Evolutionary conservation across 805 yeast species (phyloP), one percentile per base, ranked within the genome.

Genomic region (Sugiyamaella chiloensis): DNA sequence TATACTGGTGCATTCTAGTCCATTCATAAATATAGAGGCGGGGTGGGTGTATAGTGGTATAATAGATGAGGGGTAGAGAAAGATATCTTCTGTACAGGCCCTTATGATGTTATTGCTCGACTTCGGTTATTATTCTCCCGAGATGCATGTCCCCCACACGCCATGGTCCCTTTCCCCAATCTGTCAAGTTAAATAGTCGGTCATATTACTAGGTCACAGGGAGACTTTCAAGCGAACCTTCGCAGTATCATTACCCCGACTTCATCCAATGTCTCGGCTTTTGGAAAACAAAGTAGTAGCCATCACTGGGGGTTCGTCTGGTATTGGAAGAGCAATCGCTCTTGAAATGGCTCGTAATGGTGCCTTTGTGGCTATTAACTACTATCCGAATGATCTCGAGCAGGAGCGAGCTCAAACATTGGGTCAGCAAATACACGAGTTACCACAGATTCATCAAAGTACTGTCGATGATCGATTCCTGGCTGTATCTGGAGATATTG

Each of bases 401-500:
- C 60, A 70, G 21, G 57, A 69, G 17, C 83, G 81, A 40, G 95
- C 84, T 8, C 70, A 75, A 12, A 89, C 83, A 63, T 81, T 87
- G 55, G 67, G 49, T 21, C 29, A 47, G 19, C n/a, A n/a, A n/a
- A n/a, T n/a, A n/a, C n/a, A n/a, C n/a, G 67, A 62, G 29, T 60
- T 67, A 26, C 65, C 59, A 5, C 27, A 34, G 29, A 41, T 57
- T 17, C 16, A 19, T 4, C 21, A 21, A 6, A 16, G 21, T 12
- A 14, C 6, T 17, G n/a, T n/a, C n/a, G 29, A 26, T 11, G 7
- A 34, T 12, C 40, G 24, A 12, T 56, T 51, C 34, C 30, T 67
- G 8, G 72, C 75, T 0, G 66, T 70, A 7, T 60, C 73, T 6
- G 78, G 77, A n/a, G 79, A 73, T 51, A 71, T 73, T 34, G 63